Evolutionary conservation across 2,329 filamentous ascomycete species (phyloP), one percentile per base, ranked within the genome.

Genomic region (Aspergillus fumigatus): DNA sequence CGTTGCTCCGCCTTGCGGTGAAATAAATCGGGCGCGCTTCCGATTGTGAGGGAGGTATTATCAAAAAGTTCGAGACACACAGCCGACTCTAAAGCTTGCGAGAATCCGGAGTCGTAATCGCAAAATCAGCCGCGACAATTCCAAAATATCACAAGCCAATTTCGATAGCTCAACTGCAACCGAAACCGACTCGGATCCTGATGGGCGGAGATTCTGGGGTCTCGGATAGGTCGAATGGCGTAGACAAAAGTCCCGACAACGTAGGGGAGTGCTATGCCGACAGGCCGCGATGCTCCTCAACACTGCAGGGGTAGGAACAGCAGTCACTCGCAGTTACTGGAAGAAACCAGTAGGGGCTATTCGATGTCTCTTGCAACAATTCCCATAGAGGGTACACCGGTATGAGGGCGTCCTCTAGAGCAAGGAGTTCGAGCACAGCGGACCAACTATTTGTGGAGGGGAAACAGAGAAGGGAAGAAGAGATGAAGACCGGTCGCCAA

Each of bases 401-500:
- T 29, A 11, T 19, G 17, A 38, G 21, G 26, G 40, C 32, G 52
- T 50, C 21, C 19, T 27, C 50, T 35, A 40, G 53, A 23, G 21
- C 21, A 32, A 32, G 45, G 35, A 21, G 38, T 53, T n/a, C 19
- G 21, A 50, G 48, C 38, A 52, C 27, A 32, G 51, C 32, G 54
- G 51, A 35, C 26, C 23, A 27, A 32, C 53, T 51, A 47, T 47
- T 47, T 21, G 56, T 40, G 19, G 53, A 48, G 48, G 47, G 53
- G 47, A 21, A 27, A 45, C 40, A 52, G 54, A 50, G 54, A 53
- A 25, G 43, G 49, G 50, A 52, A 41, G 54, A 47, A 47, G 21
- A 23, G 23, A 23, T 19, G 23, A 32, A 21, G 14, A 43, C 52
- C 26, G 51, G 48, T 53, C 38, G 50, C 52, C 54, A 54, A 27